Evolutionary conservation across 2,329 filamentous ascomycete species (phyloP).

Genomic region (Albifimbria verrucaria): DNA sequence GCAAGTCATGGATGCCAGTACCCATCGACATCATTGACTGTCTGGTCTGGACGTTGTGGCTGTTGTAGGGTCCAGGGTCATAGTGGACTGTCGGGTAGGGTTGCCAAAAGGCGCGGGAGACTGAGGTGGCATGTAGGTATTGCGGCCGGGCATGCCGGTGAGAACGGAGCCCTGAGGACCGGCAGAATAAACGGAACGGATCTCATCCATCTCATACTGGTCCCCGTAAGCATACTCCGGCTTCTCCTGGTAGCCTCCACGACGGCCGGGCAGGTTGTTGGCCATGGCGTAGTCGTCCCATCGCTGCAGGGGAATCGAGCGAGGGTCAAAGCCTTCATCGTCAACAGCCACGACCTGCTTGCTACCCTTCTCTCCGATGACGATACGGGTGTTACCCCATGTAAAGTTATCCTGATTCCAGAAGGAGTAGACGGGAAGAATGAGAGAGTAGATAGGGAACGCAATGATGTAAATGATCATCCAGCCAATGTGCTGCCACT

Average conservation of each 20-base stretch:
- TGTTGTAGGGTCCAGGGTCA: slow-evolving; percentile 46
- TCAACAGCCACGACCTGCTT: slow-evolving; percentile 89
- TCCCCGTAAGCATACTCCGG: slow-evolving; percentile 64
- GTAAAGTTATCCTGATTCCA: slow-evolving; percentile 99
- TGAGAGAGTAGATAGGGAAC: slow-evolving; percentile 88
- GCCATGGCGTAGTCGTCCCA: slow-evolving; percentile 93
- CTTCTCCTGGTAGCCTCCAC: slow-evolving; percentile 69
- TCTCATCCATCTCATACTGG: slow-evolving; percentile 95
- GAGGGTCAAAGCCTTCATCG: slow-evolving; percentile 82
- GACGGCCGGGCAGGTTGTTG: slow-evolving; percentile 88
- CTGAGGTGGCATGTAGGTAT: slow-evolving; percentile 77
- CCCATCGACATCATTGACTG: slow-evolving; percentile 71
- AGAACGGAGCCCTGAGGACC: slow-evolving; percentile 85
- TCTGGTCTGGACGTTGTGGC: slow-evolving; percentile 52
- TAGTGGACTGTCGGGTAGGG: slow-evolving; percentile 42
- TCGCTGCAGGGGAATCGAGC: slow-evolving; percentile 87
- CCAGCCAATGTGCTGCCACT: slow-evolving; percentile 99
- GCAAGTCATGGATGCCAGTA: slow-evolving; percentile 39
- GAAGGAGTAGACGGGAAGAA: slow-evolving; percentile 95
- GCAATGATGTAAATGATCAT: slow-evolving; percentile 99
- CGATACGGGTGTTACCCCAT: slow-evolving; percentile 97
- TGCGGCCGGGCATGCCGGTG: slow-evolving; percentile 73
- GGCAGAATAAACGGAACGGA: slow-evolving; percentile 93
- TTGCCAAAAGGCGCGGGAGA: slow-evolving; percentile 71
- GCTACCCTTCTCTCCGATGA: slow-evolving; percentile 87